phyloP scores from a whole-genome alignment of 805 yeast genomes.

The Candida corydali region DNA sequence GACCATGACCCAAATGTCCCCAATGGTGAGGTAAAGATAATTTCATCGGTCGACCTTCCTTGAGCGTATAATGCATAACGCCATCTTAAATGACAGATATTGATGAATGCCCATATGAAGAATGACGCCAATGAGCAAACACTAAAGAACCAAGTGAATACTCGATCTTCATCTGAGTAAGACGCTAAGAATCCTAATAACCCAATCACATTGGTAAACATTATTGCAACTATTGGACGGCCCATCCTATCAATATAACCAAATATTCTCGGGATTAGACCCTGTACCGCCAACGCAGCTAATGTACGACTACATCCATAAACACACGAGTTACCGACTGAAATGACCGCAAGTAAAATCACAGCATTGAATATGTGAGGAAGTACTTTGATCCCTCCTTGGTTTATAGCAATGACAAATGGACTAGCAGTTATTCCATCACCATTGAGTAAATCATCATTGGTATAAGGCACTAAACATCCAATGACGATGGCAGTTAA shows the following conservation, averaged over 20 bases:
- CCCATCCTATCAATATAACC: constrained; percentile 40
- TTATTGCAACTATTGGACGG: constrained; percentile 37
- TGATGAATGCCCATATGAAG: constrained; percentile 40
- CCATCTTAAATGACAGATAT: constrained; percentile 37
- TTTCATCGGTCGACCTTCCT: constrained; percentile 34
- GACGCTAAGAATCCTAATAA: constrained; percentile 37
- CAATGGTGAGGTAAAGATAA: constrained; percentile 29
- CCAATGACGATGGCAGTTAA: constrained; percentile 31
- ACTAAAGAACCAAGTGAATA: constrained; percentile 41
- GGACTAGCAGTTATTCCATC: constrained; percentile 65
- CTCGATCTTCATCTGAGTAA: constrained; percentile 23
- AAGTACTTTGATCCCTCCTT: constrained; percentile 59
- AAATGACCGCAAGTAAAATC: constrained; percentile 65
- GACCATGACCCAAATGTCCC: constrained; percentile 36
- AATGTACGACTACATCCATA: constrained; percentile 69
- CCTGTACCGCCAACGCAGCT: constrained; percentile 65
- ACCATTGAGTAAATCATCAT: constrained; percentile 45
- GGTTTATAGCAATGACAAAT: constrained; percentile 64
- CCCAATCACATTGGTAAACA: constrained; percentile 30
- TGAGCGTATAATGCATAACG: constrained; percentile 35
- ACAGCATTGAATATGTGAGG: constrained; percentile 76
- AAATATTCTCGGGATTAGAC: constrained; percentile 52
- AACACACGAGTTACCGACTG: constrained; percentile 74
- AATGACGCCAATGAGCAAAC: constrained; percentile 38
- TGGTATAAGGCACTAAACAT: constrained; percentile 49